Evolutionary conservation across 2,329 filamentous ascomycete genomes (phyloP).

Genomic region (Gremmenia infestans): DNA sequence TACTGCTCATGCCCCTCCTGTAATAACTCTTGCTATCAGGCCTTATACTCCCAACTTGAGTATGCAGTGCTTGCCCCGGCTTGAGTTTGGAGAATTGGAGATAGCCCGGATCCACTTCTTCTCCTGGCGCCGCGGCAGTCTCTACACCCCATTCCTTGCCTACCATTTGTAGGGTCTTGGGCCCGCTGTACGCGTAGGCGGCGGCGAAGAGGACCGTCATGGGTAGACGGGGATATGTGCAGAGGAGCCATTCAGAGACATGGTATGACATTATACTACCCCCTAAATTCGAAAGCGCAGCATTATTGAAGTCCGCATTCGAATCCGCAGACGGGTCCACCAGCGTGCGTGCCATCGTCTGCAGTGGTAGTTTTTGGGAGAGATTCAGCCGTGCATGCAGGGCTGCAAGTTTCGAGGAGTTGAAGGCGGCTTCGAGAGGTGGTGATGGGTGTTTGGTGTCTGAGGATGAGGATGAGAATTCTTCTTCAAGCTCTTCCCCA

Average conservation of each 20-base stretch:
- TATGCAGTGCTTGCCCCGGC: slow-evolving; percentile 40
- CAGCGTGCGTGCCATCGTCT: slow-evolving; percentile 81
- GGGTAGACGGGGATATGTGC: slow-evolving; percentile 85
- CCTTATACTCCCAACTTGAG: slow-evolving; percentile 48
- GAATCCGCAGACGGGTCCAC: slow-evolving; percentile 81
- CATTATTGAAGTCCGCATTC: slow-evolving; percentile 81
- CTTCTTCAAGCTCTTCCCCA: slow-evolving; percentile 4
- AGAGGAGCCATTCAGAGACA: slow-evolving; percentile 80
- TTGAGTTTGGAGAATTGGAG: slow-evolving; percentile 66
- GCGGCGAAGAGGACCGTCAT: slow-evolving; percentile 83
- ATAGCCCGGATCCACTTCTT: slow-evolving; percentile 86
- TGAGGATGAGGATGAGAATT: slow-evolving; percentile 32
- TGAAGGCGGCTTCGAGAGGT: slow-evolving; percentile 57
- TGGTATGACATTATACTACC: slow-evolving; percentile 83
- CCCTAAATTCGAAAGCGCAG: slow-evolving; percentile 74
- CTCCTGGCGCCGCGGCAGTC: slow-evolving; percentile 75
- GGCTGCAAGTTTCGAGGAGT: slow-evolving; percentile 85
- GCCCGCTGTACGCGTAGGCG: slow-evolving; percentile 77
- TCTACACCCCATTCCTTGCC: slow-evolving; percentile 90
- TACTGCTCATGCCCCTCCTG: slow-evolving; percentile 67
- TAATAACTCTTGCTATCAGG: slow-evolving; percentile 47
- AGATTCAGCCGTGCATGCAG: slow-evolving; percentile 86
- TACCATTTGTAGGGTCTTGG: slow-evolving; percentile 66
- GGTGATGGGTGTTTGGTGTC: slow-evolving; percentile 56
- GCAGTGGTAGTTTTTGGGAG: slow-evolving; percentile 72